These are phyloP conservation scores for Cercospora brassicicola DNA, from an alignment of 2,329 filamentous ascomycete species.

Conservation along the genomic window DNA sequence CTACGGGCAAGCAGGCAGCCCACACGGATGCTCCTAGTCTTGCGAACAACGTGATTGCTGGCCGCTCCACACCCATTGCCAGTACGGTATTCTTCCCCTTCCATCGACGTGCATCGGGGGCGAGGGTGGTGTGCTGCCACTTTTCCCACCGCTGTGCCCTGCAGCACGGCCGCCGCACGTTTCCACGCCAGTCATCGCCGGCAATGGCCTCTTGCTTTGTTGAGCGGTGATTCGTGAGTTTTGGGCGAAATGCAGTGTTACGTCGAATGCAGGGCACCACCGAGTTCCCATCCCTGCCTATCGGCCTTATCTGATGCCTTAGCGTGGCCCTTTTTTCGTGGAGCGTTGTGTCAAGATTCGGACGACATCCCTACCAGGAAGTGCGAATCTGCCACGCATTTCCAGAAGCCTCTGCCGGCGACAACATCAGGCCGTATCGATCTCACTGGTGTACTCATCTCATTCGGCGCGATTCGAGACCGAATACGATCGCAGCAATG, in stretches of 20 bases:
- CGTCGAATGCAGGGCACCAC: constrained; percentile 2
- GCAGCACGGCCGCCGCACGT: not conserved
- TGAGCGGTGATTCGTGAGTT: not conserved
- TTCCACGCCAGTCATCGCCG: not conserved
- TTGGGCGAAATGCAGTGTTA: constrained; percentile 1
- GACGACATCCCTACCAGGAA: constrained; percentile 3
- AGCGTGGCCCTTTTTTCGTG: not conserved
- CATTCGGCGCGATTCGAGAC: not conserved
- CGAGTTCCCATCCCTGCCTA: not conserved
- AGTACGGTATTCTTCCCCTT: not conserved
- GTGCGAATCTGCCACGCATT: constrained; percentile 3
- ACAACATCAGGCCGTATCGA: not conserved
- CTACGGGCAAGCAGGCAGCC: not conserved
- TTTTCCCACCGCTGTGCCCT: not conserved
- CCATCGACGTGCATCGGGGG: constrained; percentile 3
- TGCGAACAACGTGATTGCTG: not conserved
- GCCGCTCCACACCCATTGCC: not conserved
- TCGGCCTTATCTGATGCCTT: not conserved
- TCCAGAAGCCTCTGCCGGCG: not conserved
- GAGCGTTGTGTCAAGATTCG: not conserved
- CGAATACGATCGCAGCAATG: constrained; percentile 22
- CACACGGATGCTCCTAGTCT: not conserved
- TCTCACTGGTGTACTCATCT: not conserved
- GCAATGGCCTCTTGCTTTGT: not conserved
- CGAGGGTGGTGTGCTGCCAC: not conserved